Conservation (phyloP, 2,329 filamentous ascomycete species). For the Trichophyton equinum region DNA sequence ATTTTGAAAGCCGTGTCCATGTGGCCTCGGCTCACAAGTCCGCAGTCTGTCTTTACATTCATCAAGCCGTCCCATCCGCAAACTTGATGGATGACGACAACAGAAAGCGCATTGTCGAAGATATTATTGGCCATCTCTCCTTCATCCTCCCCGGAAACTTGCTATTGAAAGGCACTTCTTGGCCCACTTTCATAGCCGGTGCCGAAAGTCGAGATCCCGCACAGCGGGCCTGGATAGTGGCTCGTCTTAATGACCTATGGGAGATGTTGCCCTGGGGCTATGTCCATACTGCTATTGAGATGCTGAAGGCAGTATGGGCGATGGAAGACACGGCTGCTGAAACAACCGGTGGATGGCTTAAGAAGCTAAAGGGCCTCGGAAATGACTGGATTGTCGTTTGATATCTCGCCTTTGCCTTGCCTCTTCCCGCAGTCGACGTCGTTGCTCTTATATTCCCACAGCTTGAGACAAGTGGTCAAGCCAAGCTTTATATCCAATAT, state of each 20-base stretch:
- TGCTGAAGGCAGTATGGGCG: not conserved
- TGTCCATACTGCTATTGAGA: constrained; percentile 3
- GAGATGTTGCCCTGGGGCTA: constrained; percentile 13
- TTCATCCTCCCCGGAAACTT: constrained; percentile 25
- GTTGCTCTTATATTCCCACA: not conserved
- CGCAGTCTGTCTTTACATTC: constrained; percentile 6
- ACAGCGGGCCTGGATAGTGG: constrained; percentile 24
- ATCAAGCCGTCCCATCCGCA: constrained; percentile 3
- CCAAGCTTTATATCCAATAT: not conserved
- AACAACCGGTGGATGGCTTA: not conserved
- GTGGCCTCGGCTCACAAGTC: constrained; percentile 6
- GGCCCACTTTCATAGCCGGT: constrained; percentile 34
- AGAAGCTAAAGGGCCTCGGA: constrained; percentile 1
- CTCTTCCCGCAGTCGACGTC: not conserved
- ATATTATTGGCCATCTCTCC: constrained; percentile 26
- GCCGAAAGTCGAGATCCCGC: constrained; percentile 25
- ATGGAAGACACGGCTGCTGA: not conserved
- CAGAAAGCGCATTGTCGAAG: constrained; percentile 13
- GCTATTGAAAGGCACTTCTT: constrained; percentile 34
- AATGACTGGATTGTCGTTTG: constrained; percentile 8
- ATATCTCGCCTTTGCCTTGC: not conserved
- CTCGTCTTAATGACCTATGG: constrained; percentile 25
- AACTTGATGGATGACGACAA: not conserved
- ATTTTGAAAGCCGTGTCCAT: constrained; percentile 23
- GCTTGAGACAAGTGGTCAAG: not conserved